These are phyloP conservation scores for Pichia sp. DNA, from an alignment of 1,139 yeast genomes.

Conservation along the genomic window DNA sequence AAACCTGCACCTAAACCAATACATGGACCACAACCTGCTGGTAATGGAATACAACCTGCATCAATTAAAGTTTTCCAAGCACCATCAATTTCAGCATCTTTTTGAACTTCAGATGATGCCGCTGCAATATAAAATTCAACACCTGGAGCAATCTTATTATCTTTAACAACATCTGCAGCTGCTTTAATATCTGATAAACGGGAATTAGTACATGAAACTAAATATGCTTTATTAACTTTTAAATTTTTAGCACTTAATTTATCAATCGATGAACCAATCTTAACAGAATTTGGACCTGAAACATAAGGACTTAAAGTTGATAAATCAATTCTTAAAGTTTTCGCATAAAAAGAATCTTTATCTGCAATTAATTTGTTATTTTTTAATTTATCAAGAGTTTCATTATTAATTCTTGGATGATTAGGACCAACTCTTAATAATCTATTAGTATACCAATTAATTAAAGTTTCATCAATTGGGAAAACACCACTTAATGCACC, in stretches of 20 bases:
- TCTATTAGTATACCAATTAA: constrained; percentile 73
- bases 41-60: constrained; percentile 92
- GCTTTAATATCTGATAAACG: constrained; percentile 89
- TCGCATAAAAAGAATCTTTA: constrained; percentile 76
- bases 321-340: constrained; percentile 75
- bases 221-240: constrained; percentile 85
- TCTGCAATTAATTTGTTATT: constrained; percentile 50
- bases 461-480: constrained; percentile 79
- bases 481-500: constrained; percentile 96
- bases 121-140: constrained; percentile 97
- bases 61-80: constrained; percentile 87
- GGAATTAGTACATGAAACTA: constrained; percentile 97
- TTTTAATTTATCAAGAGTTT: constrained; percentile 45
- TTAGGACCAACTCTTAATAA: constrained; percentile 56
- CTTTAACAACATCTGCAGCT: constrained; percentile 82
- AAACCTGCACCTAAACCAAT: constrained; percentile 95
- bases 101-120: constrained; percentile 88
- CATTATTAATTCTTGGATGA: constrained; percentile 76
- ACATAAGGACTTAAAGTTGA: constrained; percentile 83
- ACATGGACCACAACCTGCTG: constrained; percentile 99
- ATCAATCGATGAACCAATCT: constrained; percentile 72
- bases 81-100: constrained; percentile 83
- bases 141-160: constrained; percentile 75
- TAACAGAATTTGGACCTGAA: constrained; percentile 97
- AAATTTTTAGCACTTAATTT: constrained; percentile 69